phyloP scores from a whole-genome alignment of 371 early-diverging fungal genomes.

The Apophysomyces sp. region DNA sequence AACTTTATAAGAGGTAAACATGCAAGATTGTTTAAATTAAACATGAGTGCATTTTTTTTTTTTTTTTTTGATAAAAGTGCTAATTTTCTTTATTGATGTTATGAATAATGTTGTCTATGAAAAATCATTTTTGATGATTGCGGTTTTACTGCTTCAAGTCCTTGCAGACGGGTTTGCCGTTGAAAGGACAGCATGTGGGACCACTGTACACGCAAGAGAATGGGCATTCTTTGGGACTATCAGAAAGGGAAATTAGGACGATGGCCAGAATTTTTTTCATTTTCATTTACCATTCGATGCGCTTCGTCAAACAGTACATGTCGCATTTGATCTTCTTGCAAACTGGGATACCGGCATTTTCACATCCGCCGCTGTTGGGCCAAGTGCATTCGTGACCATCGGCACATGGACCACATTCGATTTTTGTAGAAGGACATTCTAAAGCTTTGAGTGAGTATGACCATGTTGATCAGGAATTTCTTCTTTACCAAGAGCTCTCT shows the following conservation, averaged over 20 bases:
- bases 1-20: too few relatives aligned
- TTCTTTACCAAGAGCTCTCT: not conserved
- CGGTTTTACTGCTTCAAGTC: not conserved
- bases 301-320: not conserved
- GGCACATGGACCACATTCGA: conserved; percentile 26
- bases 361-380: conserved; percentile 29
- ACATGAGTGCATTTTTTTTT: too few relatives aligned
- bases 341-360: conserved; percentile 16
- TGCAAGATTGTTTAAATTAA: too few relatives aligned
- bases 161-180: not conserved
- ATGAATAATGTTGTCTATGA: too few relatives aligned
- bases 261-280: not conserved
- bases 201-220: not conserved
- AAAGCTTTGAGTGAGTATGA: not conserved
- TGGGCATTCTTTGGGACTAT: conserved; percentile 19
- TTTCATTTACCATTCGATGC: conserved; percentile 17
- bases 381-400: conserved; percentile 20
- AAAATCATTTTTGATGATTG: too few relatives aligned
- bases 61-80: too few relatives aligned
- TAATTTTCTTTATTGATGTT: too few relatives aligned
- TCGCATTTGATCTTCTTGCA: conserved; percentile 5
- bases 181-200: not conserved
- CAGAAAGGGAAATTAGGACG: not conserved
- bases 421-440: not conserved
- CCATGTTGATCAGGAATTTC: not conserved